Evolutionary conservation across 345 rosid genomes (phyloP).

Genomic region (Noccaea bulbosa): DNA sequence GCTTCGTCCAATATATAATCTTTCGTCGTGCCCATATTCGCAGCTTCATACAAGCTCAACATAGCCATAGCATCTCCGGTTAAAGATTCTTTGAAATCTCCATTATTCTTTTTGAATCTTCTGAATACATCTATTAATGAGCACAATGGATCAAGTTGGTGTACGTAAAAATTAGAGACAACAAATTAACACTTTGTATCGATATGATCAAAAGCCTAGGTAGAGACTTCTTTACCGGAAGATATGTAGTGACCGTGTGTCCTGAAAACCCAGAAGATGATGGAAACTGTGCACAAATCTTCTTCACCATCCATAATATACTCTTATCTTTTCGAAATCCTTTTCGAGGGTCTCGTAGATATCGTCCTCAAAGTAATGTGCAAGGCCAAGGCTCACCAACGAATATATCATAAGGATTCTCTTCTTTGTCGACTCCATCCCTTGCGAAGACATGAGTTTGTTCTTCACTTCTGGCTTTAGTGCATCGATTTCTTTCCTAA

Average conservation of each 20-base stretch:
- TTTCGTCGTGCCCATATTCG: conserved; percentile 33
- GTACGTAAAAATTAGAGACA: too few relatives aligned
- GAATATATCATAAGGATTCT: conserved; percentile 1
- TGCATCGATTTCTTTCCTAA: too few relatives aligned
- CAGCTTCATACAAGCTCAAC: conserved; percentile 50
- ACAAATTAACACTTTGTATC: too few relatives aligned
- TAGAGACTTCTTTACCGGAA: neutral
- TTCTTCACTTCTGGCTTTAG: conserved; percentile 1
- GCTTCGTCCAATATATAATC: conserved; percentile 50
- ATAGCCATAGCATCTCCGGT: conserved; percentile 40
- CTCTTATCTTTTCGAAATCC: neutral
- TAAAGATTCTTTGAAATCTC: conserved; percentile 23
- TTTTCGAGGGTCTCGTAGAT: neutral
- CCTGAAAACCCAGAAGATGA: neutral
- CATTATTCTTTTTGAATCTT: conserved; percentile 36
- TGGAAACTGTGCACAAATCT: conserved; percentile 19
- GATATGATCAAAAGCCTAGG: too few relatives aligned
- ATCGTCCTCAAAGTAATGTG: conserved; percentile 17
- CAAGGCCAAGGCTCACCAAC: conserved; percentile 21
- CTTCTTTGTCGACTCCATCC: neutral
- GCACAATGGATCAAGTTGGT: too few relatives aligned
- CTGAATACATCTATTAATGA: conserved; percentile 42
- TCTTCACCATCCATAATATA: neutral
- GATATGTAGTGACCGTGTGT: neutral
- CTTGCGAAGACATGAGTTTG: conserved; percentile 1